These are phyloP conservation scores for Cotoneaster glaucophyllus DNA, from an alignment of 306 rosid genomes.

Conservation along the genomic window DNA sequence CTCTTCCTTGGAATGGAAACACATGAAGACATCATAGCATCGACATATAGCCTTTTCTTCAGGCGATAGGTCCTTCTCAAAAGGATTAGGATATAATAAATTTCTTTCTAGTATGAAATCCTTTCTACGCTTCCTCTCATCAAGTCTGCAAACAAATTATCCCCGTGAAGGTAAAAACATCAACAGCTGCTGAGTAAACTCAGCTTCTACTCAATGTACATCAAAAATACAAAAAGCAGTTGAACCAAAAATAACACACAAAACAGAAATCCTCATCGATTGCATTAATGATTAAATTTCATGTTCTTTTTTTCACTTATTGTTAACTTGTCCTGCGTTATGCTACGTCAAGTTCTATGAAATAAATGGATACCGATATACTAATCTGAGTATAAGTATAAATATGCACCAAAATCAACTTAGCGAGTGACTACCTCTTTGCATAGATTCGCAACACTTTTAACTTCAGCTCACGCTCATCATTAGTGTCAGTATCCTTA, in stretches of 20 bases:
- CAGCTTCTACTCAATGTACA: background rate
- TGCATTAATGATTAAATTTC: background rate
- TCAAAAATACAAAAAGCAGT: background rate
- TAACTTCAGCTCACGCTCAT: constrained; percentile 78
- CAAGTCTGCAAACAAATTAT: constrained; percentile 57
- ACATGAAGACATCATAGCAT: constrained; percentile 76
- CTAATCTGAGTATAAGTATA: background rate
- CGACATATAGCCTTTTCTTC: constrained; percentile 79
- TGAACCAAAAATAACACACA: background rate
- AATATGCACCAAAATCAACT: constrained; percentile 10
- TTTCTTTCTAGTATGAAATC: constrained; percentile 83
- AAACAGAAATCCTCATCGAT: background rate
- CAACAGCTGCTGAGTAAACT: background rate
- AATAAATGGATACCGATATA: background rate
- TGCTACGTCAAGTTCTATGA: background rate
- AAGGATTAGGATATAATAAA: constrained; percentile 59
- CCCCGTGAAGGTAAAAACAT: background rate
- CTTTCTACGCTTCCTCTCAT: constrained; percentile 89
- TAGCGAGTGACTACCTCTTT: constrained; percentile 48
- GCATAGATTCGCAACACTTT: constrained; percentile 69
- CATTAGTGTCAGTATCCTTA: constrained; percentile 76
- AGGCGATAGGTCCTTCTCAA: constrained; percentile 66
- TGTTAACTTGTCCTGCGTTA: background rate
- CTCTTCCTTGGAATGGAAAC: constrained; percentile 79
- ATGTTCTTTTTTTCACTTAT: background rate